phyloP scores from a whole-genome alignment of 768 basidiomycete species.

The Boletus eberwhitei region DNA sequence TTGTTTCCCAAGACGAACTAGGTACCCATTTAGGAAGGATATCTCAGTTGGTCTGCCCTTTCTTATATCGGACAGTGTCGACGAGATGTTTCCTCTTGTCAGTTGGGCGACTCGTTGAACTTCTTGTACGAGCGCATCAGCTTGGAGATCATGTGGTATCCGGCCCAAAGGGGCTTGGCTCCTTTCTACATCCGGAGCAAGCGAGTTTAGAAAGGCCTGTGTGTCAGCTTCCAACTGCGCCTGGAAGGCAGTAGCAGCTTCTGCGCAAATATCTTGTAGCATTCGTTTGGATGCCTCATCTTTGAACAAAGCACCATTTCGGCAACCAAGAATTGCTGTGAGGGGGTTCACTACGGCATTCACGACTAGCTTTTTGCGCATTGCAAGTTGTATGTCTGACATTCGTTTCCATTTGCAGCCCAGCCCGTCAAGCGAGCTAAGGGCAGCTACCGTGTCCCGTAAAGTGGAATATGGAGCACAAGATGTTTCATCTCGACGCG shows the following conservation, averaged over 20 bases:
- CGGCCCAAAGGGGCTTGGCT: constrained; percentile 32
- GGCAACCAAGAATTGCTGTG: constrained; percentile 74
- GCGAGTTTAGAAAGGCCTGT: constrained; percentile 20
- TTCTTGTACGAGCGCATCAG: constrained; percentile 48
- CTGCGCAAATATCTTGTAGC: constrained; percentile 56
- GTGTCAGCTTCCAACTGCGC: constrained; percentile 46
- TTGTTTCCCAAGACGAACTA: constrained; percentile 57
- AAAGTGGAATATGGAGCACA: constrained; percentile 54
- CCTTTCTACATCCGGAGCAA: constrained; percentile 22
- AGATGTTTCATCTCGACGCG: constrained; percentile 31
- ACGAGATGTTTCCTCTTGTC: constrained; percentile 71
- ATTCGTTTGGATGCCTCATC: constrained; percentile 43
- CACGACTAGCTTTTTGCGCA: constrained; percentile 79
- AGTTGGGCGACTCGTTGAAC: constrained; percentile 52
- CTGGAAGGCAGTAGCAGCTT: constrained; percentile 62
- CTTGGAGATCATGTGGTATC: constrained; percentile 46
- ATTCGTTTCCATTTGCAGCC: constrained; percentile 63
- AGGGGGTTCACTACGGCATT: constrained; percentile 84
- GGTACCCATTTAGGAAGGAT: constrained; percentile 78
- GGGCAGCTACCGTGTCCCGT: constrained; percentile 62
- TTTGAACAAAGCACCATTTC: constrained; percentile 71
- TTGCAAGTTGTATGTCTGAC: constrained; percentile 58
- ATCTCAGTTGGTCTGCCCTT: constrained; percentile 69
- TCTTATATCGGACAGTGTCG: constrained; percentile 74
- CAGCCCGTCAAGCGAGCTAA: constrained; percentile 56